phyloP scores from a whole-genome alignment of 352 stramenopile genomes.

The Globisporangium abappressorium region DNA sequence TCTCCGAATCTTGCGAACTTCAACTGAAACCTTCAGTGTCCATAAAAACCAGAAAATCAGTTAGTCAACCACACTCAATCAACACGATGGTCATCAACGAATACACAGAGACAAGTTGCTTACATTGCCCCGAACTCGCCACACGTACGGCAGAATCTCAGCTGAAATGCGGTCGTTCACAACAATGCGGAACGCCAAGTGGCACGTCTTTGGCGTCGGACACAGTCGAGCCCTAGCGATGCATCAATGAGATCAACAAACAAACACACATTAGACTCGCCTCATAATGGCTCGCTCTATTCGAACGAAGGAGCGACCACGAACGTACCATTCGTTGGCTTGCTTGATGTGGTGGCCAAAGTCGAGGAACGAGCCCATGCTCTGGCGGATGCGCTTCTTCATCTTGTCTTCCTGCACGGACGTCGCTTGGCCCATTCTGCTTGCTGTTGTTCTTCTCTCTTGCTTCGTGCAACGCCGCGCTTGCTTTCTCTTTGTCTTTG shows the following conservation, averaged over 20 bases:
- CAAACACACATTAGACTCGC: background rate
- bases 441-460: background rate
- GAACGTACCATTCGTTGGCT: slow-evolving; percentile 70
- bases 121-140: slow-evolving; percentile 67
- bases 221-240: slow-evolving; percentile 56
- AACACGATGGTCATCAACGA: background rate
- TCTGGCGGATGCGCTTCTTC: slow-evolving; percentile 64
- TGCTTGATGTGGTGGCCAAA: slow-evolving; percentile 69
- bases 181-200: slow-evolving; percentile 70
- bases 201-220: slow-evolving; percentile 72
- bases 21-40: slow-evolving; percentile 35
- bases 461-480: background rate
- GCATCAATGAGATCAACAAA: background rate
- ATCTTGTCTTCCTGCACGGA: slow-evolving; percentile 72
- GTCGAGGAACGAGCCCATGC: slow-evolving; percentile 70
- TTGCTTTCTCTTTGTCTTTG: background rate
- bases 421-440: slow-evolving; percentile 60
- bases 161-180: slow-evolving; percentile 57
- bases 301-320: background rate
- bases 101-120: background rate
- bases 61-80: background rate
- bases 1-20: slow-evolving; percentile 72
- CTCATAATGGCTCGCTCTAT: background rate
- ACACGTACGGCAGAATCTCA: slow-evolving; percentile 72
- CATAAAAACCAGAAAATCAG: background rate